Base-by-base conservation (phyloP, 1,284 basidiomycete genomes). In the Microbotryum intermedium region DNA sequence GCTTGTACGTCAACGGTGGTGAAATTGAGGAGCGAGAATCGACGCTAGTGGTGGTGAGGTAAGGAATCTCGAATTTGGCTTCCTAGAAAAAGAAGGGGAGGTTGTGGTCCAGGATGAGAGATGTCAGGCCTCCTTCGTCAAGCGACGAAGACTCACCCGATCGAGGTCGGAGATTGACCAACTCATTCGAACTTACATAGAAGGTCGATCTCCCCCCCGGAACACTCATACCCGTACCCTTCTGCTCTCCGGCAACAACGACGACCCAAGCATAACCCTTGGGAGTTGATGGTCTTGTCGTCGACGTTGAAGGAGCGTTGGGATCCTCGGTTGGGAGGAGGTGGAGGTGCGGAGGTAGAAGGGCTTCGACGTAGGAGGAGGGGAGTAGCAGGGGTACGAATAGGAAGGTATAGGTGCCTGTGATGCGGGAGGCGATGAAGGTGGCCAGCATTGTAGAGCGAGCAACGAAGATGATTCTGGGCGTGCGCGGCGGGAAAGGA, bases 21-120 rank as follows among this genome's bases (percentile, higher is more conserved):
- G 34, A 16, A 16, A 11, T 44, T 4, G 45, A 6, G 26, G 52
- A n/a, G 5, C n/a, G 29, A 50, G 48, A 16, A 6, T n/a, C 23
- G 11, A 50, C 52, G 28, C 57, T 57, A 2, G 46, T 52, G 11
- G 57, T 57, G 4, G 46, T 52, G 11, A 64, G 25, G 59, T 59
- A 62, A 3, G 63, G 63, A 4, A 65, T 49, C 34, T 65, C 63
- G 23, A 65, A 52, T 49, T 65, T 65, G 29, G 63, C 63, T 61
- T 65, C 63, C 34, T 50, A 21, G 47, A 6, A 28, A 13, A 28
- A n/a, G n/a, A n/a, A n/a, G n/a, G n/a, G n/a, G 42, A 8, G 13
- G 34, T 25, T 21, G 26, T n/a, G 28, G 20, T 10, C 26, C 13
- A 39, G 29, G 28, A 21, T 21, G 6, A 9, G 18, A 9, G n/a